phyloP scores from a whole-genome alignment of 805 yeast genomes.

The Lipomyces kockii region DNA sequence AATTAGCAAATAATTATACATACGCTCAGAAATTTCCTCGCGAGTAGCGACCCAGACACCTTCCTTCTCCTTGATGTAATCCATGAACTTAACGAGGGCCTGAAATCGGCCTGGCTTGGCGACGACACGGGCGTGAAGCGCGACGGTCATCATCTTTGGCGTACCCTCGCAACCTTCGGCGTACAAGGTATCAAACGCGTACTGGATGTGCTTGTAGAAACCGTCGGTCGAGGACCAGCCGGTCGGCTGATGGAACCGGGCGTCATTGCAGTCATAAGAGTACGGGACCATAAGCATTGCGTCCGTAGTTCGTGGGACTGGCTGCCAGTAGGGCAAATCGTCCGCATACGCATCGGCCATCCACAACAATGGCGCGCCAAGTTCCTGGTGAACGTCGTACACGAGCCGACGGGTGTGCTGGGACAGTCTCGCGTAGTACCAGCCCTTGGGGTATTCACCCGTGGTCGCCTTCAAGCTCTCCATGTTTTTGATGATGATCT shows the following conservation, averaged over 20 bases:
- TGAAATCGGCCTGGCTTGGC: slow-evolving; percentile 49
- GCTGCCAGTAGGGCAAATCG: slow-evolving; percentile 49
- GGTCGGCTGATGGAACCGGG: slow-evolving; percentile 41
- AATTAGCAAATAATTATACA: slow-evolving; percentile 10
- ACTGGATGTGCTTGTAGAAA: slow-evolving; percentile 45
- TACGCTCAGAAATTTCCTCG: slow-evolving; percentile 46
- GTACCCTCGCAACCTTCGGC: slow-evolving; percentile 44
- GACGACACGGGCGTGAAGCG: slow-evolving; percentile 47
- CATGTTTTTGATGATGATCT: slow-evolving; percentile 44
- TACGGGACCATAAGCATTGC: slow-evolving; percentile 44
- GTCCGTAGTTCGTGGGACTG: slow-evolving; percentile 42
- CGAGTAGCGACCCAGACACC: slow-evolving; percentile 50
- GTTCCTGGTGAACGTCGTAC: slow-evolving; percentile 46
- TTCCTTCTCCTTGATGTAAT: slow-evolving; percentile 45
- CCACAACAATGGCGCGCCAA: slow-evolving; percentile 45
- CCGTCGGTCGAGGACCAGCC: slow-evolving; percentile 42
- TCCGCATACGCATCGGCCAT: slow-evolving; percentile 48
- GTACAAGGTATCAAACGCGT: slow-evolving; percentile 48
- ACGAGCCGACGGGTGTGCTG: slow-evolving; percentile 45
- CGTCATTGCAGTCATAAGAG: slow-evolving; percentile 44
- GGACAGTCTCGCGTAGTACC: slow-evolving; percentile 48
- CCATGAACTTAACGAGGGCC: slow-evolving; percentile 47
- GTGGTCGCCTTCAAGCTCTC: slow-evolving; percentile 44
- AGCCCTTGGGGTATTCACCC: slow-evolving; percentile 48
- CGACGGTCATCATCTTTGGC: slow-evolving; percentile 48